Percentiles rank a stretch among this genome's conserved stretches.
Evolutionary conservation across 2,329 filamentous ascomycete genomes (phyloP).

Genomic region (Aspergillus unguis): DNA sequence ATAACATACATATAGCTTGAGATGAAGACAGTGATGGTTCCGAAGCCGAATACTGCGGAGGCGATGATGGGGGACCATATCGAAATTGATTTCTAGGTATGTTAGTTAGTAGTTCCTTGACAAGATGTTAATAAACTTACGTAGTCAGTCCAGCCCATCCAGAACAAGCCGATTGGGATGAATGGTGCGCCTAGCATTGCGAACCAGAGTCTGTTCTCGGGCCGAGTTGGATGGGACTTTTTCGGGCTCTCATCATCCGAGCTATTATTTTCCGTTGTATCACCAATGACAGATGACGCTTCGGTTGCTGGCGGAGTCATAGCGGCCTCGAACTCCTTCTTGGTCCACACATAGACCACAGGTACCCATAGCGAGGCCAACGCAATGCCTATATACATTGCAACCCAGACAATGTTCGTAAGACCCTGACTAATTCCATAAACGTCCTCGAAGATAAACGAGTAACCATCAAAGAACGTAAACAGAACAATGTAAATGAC

Average conservation of each 20-base stretch:
- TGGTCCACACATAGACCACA: conserved; percentile 46
- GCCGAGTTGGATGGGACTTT: conserved; percentile 26
- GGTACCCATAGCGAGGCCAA: conserved; percentile 42
- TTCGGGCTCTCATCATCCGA: background rate
- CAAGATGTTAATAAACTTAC: background rate
- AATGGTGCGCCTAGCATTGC: conserved; percentile 51
- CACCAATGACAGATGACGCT: background rate
- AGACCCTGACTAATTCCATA: conserved; percentile 46
- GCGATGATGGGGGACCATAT: conserved; percentile 53
- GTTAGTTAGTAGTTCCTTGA: background rate
- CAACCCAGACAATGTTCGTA: conserved; percentile 51
- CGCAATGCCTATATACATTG: conserved; percentile 46
- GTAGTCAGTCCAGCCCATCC: conserved; percentile 44
- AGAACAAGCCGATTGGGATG: conserved; percentile 55
- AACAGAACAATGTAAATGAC: conserved; percentile 38
- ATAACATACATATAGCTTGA: conserved; percentile 57
- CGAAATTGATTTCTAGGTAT: conserved; percentile 40
- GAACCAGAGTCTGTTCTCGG: conserved; percentile 56
- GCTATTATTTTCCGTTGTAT: background rate
- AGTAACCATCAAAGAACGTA: conserved; percentile 47
- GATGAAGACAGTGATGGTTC: conserved; percentile 51
- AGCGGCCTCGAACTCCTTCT: conserved; percentile 43
- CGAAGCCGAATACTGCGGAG: conserved; percentile 53
- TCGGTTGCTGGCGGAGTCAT: conserved; percentile 13
- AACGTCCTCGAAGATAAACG: conserved; percentile 51